Percentiles rank a stretch among this genome's conserved stretches.
Conservation (phyloP, 768 basidiomycete species). For the Crucibulum laeve region DNA sequence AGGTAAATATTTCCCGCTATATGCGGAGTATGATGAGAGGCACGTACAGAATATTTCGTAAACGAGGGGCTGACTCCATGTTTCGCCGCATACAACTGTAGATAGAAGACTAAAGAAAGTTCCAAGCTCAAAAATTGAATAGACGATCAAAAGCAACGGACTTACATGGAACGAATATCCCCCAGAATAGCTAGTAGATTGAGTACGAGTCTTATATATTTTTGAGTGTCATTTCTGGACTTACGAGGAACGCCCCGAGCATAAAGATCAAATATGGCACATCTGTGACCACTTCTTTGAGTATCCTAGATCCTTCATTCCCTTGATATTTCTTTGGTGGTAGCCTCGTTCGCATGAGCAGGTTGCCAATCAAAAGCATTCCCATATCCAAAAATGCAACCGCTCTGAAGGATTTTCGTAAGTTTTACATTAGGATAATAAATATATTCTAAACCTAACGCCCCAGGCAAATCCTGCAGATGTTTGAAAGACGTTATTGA, state of each 20-base stretch:
- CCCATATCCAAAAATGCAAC: constrained; percentile 42
- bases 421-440: constrained; percentile 15
- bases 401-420: constrained; percentile 23
- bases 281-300: constrained; percentile 34
- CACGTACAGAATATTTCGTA: constrained; percentile 39
- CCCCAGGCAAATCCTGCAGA: constrained; percentile 35
- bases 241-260: constrained; percentile 34
- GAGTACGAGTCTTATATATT: constrained; percentile 1
- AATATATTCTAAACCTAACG: constrained; percentile 29
- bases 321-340: constrained; percentile 21
- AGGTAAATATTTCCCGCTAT: constrained; percentile 1
- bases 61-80: constrained; percentile 32
- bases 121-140: background rate
- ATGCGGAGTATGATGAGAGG: background rate
- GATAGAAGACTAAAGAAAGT: constrained; percentile 38
- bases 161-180: constrained; percentile 47
- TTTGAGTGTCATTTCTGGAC: constrained; percentile 6
- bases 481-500: constrained; percentile 40
- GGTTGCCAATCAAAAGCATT: constrained; percentile 38
- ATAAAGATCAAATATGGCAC: constrained; percentile 36
- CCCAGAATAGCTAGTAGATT: constrained; percentile 38
- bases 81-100: constrained; percentile 41
- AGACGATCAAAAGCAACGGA: background rate
- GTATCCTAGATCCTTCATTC: constrained; percentile 14
- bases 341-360: constrained; percentile 37